Conservation (phyloP, 352 stramenopile genomes). For the Globisporangium paddicum region DNA sequence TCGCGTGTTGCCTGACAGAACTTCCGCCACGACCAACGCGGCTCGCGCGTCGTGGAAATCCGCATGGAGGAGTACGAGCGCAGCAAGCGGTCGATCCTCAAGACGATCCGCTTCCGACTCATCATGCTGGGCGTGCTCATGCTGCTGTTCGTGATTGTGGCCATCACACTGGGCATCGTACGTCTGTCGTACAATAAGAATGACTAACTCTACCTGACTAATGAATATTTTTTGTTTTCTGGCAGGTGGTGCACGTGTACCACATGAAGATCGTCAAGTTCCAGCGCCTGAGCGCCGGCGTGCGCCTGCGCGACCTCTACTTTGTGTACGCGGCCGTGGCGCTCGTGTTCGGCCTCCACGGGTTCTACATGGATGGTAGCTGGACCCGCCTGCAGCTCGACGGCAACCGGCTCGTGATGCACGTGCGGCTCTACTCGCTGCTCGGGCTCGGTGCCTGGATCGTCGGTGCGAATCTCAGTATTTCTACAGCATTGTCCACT, state of each 20-base stretch:
- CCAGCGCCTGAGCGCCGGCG: conserved; percentile 17
- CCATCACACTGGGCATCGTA: conserved; percentile 52
- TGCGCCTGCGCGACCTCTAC: conserved; percentile 57
- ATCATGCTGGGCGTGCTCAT: conserved; percentile 55
- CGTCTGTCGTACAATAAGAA: conserved; percentile 1
- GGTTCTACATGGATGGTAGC: conserved; percentile 63
- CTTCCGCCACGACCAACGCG: conserved; percentile 61
- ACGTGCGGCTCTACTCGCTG: conserved; percentile 58
- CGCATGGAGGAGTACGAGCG: conserved; percentile 66
- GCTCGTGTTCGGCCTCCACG: conserved; percentile 50
- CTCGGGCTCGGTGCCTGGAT: conserved; percentile 43
- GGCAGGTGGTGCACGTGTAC: conserved; percentile 45
- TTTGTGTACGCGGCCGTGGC: conserved; percentile 52
- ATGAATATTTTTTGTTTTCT: too few relatives aligned
- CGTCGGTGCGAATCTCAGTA: conserved; percentile 21
- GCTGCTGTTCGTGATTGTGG: conserved; percentile 33
- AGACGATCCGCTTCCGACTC: conserved; percentile 65
- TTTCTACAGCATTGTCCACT: neutral
- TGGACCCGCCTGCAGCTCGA: conserved; percentile 54
- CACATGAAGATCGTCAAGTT: conserved; percentile 50
- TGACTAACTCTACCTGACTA: too few relatives aligned
- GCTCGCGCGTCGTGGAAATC: conserved; percentile 63
- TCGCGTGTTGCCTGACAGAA: conserved; percentile 23
- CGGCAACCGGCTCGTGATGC: conserved; percentile 63
- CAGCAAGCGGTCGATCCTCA: conserved; percentile 67